Evolutionary conservation across 805 yeast genomes (phyloP).

Genomic region (Cyberlindnera suaveolens): DNA sequence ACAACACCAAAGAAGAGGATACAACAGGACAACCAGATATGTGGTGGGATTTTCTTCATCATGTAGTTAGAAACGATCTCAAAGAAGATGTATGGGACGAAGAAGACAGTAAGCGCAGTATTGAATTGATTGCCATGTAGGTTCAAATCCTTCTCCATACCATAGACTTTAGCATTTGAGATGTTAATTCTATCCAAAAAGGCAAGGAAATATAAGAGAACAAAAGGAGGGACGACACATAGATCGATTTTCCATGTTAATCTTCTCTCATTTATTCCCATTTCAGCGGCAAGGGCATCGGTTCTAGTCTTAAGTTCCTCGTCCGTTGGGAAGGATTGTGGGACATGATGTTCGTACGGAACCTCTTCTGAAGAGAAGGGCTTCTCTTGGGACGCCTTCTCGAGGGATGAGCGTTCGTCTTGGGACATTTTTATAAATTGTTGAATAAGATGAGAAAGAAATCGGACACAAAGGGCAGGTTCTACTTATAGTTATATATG

Average conservation of each 20-base stretch:
- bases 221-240: constrained; percentile 71
- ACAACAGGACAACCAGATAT: constrained; percentile 30
- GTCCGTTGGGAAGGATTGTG: constrained; percentile 13
- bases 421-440: too few relatives aligned
- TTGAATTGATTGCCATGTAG: constrained; percentile 40
- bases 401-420: background rate
- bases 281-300: constrained; percentile 33
- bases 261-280: constrained; percentile 46
- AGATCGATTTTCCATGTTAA: constrained; percentile 59
- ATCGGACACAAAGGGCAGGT: too few relatives aligned
- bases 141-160: constrained; percentile 48
- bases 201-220: constrained; percentile 66
- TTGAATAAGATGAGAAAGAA: too few relatives aligned
- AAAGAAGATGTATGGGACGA: constrained; percentile 37
- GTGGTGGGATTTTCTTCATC: constrained; percentile 33
- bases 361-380: background rate
- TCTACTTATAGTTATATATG: too few relatives aligned
- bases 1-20: constrained; percentile 34
- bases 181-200: constrained; percentile 80
- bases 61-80: constrained; percentile 34
- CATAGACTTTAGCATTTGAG: constrained; percentile 73
- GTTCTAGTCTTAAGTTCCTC: constrained; percentile 19
- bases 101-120: constrained; percentile 41
- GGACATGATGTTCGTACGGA: too few relatives aligned
- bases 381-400: background rate